Evolutionary conservation across 1,139 yeast genomes (phyloP).

Genomic region (Pichia inconspicua): DNA sequence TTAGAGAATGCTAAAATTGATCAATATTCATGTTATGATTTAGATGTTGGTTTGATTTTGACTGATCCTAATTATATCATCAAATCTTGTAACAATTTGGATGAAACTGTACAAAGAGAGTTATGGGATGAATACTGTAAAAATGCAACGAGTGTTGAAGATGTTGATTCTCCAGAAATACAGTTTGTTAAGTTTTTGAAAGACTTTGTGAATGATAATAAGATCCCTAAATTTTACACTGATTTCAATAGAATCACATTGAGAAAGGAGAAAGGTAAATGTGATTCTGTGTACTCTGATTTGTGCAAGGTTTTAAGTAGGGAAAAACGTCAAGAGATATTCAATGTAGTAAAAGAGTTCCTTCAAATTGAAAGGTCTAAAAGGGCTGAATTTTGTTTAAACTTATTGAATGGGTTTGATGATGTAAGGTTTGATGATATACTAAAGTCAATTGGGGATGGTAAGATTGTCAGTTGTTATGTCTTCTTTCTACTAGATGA

Average conservation of each 20-base stretch:
- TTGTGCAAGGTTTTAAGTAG: slow-evolving; percentile 1
- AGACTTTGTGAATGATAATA: background rate
- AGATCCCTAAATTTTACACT: slow-evolving; percentile 17
- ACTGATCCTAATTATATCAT: slow-evolving; percentile 32
- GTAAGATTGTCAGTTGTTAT: background rate
- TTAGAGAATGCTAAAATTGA: slow-evolving; percentile 28
- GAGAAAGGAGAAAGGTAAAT: background rate
- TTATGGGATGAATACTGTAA: slow-evolving; percentile 12
- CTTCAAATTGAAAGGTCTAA: background rate
- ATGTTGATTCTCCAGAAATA: slow-evolving; percentile 1
- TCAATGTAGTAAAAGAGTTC: background rate
- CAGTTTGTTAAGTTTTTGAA: slow-evolving; percentile 6
- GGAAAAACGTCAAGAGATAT: background rate
- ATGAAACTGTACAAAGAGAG: background rate
- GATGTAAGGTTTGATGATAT: background rate
- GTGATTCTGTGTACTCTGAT: background rate
- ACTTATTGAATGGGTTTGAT: background rate
- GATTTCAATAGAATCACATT: slow-evolving; percentile 11
- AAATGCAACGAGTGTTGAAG: background rate
- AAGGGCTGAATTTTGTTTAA: background rate
- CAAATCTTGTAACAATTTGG: background rate
- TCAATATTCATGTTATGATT: slow-evolving; percentile 41
- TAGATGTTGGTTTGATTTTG: slow-evolving; percentile 34
- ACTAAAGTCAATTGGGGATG: background rate
- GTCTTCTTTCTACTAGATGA: background rate